These are phyloP conservation scores for Monosporascus sp. DNA, from an alignment of 2,329 filamentous ascomycete species.

Conservation along the genomic window DNA sequence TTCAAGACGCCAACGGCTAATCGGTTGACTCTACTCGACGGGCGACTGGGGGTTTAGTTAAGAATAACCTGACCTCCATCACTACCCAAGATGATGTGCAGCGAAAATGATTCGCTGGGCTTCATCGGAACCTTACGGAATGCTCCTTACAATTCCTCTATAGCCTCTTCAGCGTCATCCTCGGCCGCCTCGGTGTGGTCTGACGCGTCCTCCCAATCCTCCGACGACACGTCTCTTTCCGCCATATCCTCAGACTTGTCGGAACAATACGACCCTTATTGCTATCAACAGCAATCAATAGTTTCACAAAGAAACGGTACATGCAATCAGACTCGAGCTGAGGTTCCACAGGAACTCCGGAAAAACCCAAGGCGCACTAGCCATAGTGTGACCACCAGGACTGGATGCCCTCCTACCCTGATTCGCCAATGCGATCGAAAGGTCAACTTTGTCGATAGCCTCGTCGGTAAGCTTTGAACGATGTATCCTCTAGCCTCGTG, in stretches of 20 bases:
- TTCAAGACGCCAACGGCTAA: constrained; percentile 35
- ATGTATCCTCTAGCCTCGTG: constrained; percentile 10
- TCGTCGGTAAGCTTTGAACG: constrained; percentile 78
- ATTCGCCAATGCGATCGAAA: constrained; percentile 88
- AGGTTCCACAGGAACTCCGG: constrained; percentile 56
- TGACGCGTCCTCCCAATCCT: constrained; percentile 62
- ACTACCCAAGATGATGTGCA: constrained; percentile 53
- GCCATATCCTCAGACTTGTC: constrained; percentile 52
- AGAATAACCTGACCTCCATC: constrained; percentile 18
- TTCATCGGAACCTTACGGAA: constrained; percentile 44
- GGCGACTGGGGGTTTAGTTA: constrained; percentile 47
- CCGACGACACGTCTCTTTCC: constrained; percentile 62
- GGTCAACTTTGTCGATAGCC: constrained; percentile 89
- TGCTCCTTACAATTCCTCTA: constrained; percentile 62
- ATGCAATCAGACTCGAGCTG: constrained; percentile 28
- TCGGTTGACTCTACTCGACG: constrained; percentile 47
- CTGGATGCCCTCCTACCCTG: constrained; percentile 66
- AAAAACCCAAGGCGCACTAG: constrained; percentile 58
- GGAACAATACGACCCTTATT: constrained; percentile 42
- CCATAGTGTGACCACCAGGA: constrained; percentile 47
- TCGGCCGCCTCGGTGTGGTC: constrained; percentile 77
- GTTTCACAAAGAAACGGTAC: constrained; percentile 27
- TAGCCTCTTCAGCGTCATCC: constrained; percentile 71
- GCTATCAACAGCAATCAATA: constrained; percentile 25
- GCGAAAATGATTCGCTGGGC: constrained; percentile 48